phyloP scores from a whole-genome alignment of 2,329 filamentous ascomycete genomes.

The Calonectria pteridis region DNA sequence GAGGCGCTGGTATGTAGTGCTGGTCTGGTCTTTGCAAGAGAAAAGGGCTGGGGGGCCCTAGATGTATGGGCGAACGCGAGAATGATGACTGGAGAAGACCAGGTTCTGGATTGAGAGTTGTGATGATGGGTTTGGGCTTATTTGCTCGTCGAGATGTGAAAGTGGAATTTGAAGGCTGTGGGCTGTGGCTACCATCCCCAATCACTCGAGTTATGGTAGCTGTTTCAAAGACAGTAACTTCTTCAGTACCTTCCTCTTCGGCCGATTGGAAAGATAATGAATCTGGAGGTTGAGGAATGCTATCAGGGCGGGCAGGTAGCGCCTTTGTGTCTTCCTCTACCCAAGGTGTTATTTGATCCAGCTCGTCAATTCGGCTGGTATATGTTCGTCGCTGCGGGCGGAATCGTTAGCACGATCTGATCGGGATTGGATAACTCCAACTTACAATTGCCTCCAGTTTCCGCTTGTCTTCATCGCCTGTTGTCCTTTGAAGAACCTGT shows the following conservation, averaged over 20 bases:
- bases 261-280: constrained; percentile 36
- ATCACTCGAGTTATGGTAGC: constrained; percentile 64
- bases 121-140: constrained; percentile 41
- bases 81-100: constrained; percentile 66
- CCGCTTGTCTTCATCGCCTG: constrained; percentile 85
- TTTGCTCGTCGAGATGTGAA: constrained; percentile 44
- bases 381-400: constrained; percentile 82
- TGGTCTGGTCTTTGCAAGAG: constrained; percentile 64
- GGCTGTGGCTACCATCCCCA: constrained; percentile 38
- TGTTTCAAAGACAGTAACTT: constrained; percentile 62
- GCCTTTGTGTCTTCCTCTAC: constrained; percentile 74
- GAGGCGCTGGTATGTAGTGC: constrained; percentile 76
- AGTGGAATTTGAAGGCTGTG: constrained; percentile 33
- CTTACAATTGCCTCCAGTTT: constrained; percentile 93
- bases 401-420: constrained; percentile 11
- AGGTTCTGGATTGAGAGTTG: constrained; percentile 41
- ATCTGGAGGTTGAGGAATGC: constrained; percentile 51
- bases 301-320: constrained; percentile 78
- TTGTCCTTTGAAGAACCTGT: constrained; percentile 87
- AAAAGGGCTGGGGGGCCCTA: constrained; percentile 47
- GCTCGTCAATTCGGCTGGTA: constrained; percentile 87
- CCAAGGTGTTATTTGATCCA: constrained; percentile 77
- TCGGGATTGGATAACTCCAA: neutral
- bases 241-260: constrained; percentile 59
- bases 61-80: constrained; percentile 59